Base-by-base conservation (phyloP, 306 rosid genomes). In the Cucurbita moschata region DNA sequence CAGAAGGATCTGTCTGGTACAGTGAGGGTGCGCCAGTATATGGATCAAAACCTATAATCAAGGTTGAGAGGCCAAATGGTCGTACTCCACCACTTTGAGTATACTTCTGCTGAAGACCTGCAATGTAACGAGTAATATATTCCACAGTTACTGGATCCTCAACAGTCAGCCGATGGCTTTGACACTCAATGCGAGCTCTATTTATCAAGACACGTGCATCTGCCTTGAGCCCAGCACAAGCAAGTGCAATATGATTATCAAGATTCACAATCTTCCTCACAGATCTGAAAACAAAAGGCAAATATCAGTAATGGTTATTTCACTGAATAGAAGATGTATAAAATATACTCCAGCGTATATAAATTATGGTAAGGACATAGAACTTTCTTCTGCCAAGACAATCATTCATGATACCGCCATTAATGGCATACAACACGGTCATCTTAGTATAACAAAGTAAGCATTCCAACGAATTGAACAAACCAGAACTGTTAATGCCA, bases 71-170 rank as follows among this genome's bases (percentile, higher is more conserved):
- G 39, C 99, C 99, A 83, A 95, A 95, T 12, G 99, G 99, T 47
- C 99, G 74, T 68, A 91, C 99, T 40, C 99, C 99, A 71, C 99
- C 99, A 79, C 99, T 95, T 64, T 95, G 99, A 12, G 99, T 95
- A 83, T 95, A 95, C 85, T 95, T 95, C 71, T 95, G 99, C 80
- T 95, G 99, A 77, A 91, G 99, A 71, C 99, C 99, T 7, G 99
- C 99, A 72, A 95, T 95, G 84, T 86, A 86, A 49, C 97, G 96
- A 0, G 99, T 95, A 11, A 95, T 95, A 74, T 91, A 95, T 81
- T 95, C 99, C 9, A 91, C 99, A 1, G 99, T 95, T 19, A 85
- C 95, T 0, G 99, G 99, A 79, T 95, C 99, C 90, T 95, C 99
- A 19, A 95, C 92, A 0, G 97, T 95, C 46, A 95, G 96, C 69